Conservation (phyloP, 2,329 filamentous ascomycete species). For the Paecilomyces dactylethromorphus region DNA sequence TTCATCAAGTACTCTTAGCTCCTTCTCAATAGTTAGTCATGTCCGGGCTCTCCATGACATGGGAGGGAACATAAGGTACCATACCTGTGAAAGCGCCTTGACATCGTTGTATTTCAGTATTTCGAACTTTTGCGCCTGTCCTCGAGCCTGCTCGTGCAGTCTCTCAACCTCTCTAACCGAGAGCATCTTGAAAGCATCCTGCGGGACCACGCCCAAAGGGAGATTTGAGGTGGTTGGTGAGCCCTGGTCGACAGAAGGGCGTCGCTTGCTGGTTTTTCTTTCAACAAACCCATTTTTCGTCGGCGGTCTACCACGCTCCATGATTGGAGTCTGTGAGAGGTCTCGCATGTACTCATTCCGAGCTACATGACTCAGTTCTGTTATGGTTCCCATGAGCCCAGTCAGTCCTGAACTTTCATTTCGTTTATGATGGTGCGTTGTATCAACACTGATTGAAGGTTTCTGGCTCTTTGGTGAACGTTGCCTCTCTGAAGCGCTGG, state of each 20-base stretch:
- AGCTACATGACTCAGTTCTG: neutral
- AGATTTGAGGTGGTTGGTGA: slow-evolving; percentile 4
- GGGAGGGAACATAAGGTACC: neutral
- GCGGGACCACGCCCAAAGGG: slow-evolving; percentile 12
- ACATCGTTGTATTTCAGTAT: slow-evolving; percentile 18
- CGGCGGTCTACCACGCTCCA: slow-evolving; percentile 7
- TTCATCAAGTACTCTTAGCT: slow-evolving; percentile 69
- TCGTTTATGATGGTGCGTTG: slow-evolving; percentile 3
- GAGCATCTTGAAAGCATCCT: slow-evolving; percentile 12
- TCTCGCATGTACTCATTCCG: slow-evolving; percentile 3
- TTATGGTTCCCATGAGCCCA: neutral
- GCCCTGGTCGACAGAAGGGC: slow-evolving; percentile 1
- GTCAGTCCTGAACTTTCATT: slow-evolving; percentile 3
- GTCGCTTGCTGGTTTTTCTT: slow-evolving; percentile 4
- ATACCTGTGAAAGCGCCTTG: slow-evolving; percentile 18
- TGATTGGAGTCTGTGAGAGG: slow-evolving; percentile 4
- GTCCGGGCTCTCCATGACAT: neutral
- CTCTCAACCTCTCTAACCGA: slow-evolving; percentile 13
- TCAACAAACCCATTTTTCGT: slow-evolving; percentile 5
- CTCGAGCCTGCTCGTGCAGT: slow-evolving; percentile 15
- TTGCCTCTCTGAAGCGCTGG: slow-evolving; percentile 2
- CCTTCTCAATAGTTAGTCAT: slow-evolving; percentile 38
- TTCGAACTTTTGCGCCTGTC: slow-evolving; percentile 18
- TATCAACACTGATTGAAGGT: neutral
- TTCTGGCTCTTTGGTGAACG: neutral